phyloP scores from a whole-genome alignment of 257 asterid genomes.

The Nemophila menziesii region DNA sequence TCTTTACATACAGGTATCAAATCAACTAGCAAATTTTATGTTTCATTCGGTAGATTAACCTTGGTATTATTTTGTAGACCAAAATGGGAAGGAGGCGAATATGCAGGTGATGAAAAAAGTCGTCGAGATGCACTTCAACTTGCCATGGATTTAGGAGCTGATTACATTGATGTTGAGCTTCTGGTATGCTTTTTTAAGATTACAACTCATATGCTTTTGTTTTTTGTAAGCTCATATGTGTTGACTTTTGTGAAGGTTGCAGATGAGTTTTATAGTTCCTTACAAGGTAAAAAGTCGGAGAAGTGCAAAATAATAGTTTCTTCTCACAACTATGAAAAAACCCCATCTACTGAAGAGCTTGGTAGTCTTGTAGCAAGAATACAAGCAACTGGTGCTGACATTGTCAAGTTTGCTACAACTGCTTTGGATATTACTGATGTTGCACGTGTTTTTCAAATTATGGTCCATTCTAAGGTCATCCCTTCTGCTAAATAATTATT shows the following conservation, averaged over 20 bases:
- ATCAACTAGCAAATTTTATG: constrained; percentile 7
- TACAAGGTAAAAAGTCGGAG: constrained; percentile 44
- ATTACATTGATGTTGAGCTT: constrained; percentile 90
- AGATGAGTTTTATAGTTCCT: constrained; percentile 51
- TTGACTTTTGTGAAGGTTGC: constrained; percentile 43
- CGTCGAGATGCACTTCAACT: constrained; percentile 56
- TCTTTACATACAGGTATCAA: constrained; percentile 84
- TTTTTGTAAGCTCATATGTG: background rate
- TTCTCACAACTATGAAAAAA: constrained; percentile 71
- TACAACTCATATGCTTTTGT: constrained; percentile 6
- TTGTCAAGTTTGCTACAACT: constrained; percentile 89
- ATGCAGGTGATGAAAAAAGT: constrained; percentile 68
- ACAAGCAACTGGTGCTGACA: constrained; percentile 96
- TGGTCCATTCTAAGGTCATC: constrained; percentile 93
- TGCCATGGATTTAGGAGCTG: constrained; percentile 97
- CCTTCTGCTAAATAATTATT: too few relatives aligned
- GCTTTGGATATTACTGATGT: constrained; percentile 78
- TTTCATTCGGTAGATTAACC: constrained; percentile 2
- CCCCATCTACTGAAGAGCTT: constrained; percentile 78
- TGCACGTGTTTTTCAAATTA: constrained; percentile 78
- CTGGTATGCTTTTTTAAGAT: constrained; percentile 35
- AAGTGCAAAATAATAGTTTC: constrained; percentile 88
- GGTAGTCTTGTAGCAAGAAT: constrained; percentile 85
- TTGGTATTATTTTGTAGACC: constrained; percentile 63
- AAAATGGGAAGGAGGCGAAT: constrained; percentile 92